Evolutionary conservation across 179 eudicot genomes (phyloP).

Genomic region (Carnegiea gigantea): DNA sequence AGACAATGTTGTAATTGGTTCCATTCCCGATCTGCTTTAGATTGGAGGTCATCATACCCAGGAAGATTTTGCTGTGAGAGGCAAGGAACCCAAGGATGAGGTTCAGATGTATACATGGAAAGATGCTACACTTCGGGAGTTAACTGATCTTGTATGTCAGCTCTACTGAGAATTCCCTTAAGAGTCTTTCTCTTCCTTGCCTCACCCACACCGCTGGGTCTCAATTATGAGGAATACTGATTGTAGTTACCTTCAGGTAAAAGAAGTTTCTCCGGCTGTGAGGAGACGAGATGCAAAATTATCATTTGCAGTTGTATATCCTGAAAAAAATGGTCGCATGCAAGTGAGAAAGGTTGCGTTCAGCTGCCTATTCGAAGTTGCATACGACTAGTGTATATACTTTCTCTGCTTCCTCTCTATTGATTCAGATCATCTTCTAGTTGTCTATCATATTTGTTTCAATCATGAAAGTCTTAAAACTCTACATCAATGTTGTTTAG

Average conservation of each 20-base stretch:
- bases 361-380: slow-evolving; percentile 4
- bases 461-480: background rate
- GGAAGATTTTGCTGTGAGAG: slow-evolving; percentile 77
- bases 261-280: slow-evolving; percentile 94
- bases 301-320: slow-evolving; percentile 95
- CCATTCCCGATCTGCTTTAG: slow-evolving; percentile 32
- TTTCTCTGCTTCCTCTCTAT: background rate
- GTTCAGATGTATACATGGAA: slow-evolving; percentile 99
- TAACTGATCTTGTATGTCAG: slow-evolving; percentile 76
- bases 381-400: background rate
- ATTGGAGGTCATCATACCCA: slow-evolving; percentile 80
- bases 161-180: background rate
- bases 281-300: slow-evolving; percentile 79
- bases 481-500: slow-evolving; percentile 21
- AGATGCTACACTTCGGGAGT: slow-evolving; percentile 92
- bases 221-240: slow-evolving; percentile 3
- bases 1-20: background rate
- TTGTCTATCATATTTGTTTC: too few species aligned
- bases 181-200: background rate
- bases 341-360: slow-evolving; percentile 60
- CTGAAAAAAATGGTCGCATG: slow-evolving; percentile 77
- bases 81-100: slow-evolving; percentile 96
- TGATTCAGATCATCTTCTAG: background rate
- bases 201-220: background rate
- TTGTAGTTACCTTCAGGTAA: slow-evolving; percentile 48